phyloP scores from a whole-genome alignment of 768 basidiomycete species.

The Hortiboletus campestris region DNA sequence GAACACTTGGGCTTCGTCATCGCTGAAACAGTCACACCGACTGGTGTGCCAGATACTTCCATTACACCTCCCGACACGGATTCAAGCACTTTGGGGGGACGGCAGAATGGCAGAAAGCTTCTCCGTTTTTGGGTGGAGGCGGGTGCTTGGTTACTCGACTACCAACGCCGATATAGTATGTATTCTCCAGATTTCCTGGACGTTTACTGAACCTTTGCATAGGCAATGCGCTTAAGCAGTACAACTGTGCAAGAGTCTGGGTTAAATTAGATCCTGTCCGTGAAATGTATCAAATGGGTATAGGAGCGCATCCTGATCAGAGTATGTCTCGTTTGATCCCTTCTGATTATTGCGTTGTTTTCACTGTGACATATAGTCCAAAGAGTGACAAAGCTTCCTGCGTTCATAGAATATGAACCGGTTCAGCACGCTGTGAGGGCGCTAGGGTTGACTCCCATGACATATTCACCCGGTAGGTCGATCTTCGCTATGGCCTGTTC shows the following conservation, averaged over 20 bases:
- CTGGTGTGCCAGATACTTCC: slow-evolving; percentile 39
- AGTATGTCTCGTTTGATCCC: slow-evolving; percentile 41
- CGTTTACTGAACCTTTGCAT: slow-evolving; percentile 7
- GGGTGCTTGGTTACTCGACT: slow-evolving; percentile 63
- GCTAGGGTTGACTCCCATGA: slow-evolving; percentile 66
- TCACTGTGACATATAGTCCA: slow-evolving; percentile 42
- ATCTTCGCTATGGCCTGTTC: background rate
- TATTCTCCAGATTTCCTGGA: slow-evolving; percentile 5
- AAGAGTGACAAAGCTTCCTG: slow-evolving; percentile 47
- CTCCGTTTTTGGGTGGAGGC: slow-evolving; percentile 82
- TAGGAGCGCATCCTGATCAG: slow-evolving; percentile 78
- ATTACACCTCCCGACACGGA: slow-evolving; percentile 59
- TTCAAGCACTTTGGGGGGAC: slow-evolving; percentile 42
- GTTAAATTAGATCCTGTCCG: slow-evolving; percentile 57
- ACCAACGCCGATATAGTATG: slow-evolving; percentile 46
- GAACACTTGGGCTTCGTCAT: slow-evolving; percentile 39
- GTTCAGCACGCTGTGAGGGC: slow-evolving; percentile 40
- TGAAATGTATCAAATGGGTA: slow-evolving; percentile 68
- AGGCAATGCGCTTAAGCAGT: slow-evolving; percentile 49
- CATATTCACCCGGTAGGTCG: slow-evolving; percentile 60
- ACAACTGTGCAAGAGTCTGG: slow-evolving; percentile 40
- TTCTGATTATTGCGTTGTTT: background rate
- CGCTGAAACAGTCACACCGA: slow-evolving; percentile 16
- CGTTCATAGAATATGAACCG: slow-evolving; percentile 41
- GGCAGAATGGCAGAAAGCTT: slow-evolving; percentile 55